phyloP scores from a whole-genome alignment of 2,329 filamentous ascomycete species.

The Drechslera avenae region DNA sequence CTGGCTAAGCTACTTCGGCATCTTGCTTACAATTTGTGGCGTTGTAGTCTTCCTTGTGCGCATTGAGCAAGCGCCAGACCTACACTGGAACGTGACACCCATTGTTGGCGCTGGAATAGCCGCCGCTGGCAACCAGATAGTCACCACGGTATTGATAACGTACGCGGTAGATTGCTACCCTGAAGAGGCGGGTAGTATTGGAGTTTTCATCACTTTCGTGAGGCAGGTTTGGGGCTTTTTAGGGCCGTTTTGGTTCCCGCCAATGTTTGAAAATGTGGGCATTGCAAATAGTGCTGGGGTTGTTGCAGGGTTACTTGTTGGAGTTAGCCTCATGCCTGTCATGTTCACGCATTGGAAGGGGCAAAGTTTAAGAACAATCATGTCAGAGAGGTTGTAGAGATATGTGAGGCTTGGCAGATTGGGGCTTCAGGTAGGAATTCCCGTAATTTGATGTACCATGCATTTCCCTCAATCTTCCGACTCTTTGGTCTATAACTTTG shows the following conservation, averaged over 20 bases:
- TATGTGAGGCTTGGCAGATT: neutral
- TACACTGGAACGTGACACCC: conserved; percentile 62
- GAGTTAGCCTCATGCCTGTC: conserved; percentile 30
- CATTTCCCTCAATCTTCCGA: too few relatives aligned
- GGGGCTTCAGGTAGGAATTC: neutral
- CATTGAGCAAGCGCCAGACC: conserved; percentile 50
- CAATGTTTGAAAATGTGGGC: conserved; percentile 48
- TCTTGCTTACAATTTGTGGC: conserved; percentile 57
- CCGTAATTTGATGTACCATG: too few relatives aligned
- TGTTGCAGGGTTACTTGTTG: conserved; percentile 42
- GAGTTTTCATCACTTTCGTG: conserved; percentile 64
- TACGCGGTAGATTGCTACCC: conserved; percentile 65
- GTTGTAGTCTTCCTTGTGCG: conserved; percentile 61
- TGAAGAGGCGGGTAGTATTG: conserved; percentile 59
- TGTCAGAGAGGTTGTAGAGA: conserved; percentile 25
- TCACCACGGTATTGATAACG: conserved; percentile 65
- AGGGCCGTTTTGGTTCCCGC: conserved; percentile 50
- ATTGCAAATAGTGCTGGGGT: conserved; percentile 46
- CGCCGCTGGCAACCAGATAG: conserved; percentile 63
- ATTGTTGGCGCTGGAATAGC: conserved; percentile 59
- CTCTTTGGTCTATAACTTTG: conserved; percentile 25
- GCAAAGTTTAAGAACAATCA: conserved; percentile 22
- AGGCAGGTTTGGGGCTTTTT: conserved; percentile 55
- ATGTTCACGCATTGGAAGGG: conserved; percentile 36
- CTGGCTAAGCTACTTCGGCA: conserved; percentile 63